Evolutionary conservation across 345 rosid species (phyloP).

Genomic region (Aquilaria malaccensis): DNA sequence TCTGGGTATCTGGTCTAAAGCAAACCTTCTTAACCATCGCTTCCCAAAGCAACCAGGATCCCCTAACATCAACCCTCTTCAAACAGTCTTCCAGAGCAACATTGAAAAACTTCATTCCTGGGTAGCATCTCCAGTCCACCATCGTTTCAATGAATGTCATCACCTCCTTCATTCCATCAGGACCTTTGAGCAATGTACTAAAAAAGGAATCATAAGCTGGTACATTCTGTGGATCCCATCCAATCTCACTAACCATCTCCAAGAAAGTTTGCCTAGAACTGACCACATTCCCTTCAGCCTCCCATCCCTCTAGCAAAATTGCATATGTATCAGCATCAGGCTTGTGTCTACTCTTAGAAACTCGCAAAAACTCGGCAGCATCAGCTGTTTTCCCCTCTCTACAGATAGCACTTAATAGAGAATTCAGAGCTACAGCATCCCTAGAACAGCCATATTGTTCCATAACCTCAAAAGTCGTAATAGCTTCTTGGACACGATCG

Average conservation of each 20-base stretch:
- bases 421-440: conserved; percentile 44
- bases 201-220: conserved; percentile 48
- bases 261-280: conserved; percentile 26
- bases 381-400: conserved; percentile 37
- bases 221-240: conserved; percentile 47
- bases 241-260: conserved; percentile 41
- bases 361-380: conserved; percentile 32
- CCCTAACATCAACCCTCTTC: conserved; percentile 22
- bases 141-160: conserved; percentile 24
- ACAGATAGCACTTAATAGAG: conserved; percentile 60
- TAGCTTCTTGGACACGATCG: conserved; percentile 31
- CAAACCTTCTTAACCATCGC: conserved; percentile 28
- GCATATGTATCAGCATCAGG: conserved; percentile 50
- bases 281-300: conserved; percentile 37
- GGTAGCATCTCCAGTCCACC: conserved; percentile 32
- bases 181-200: conserved; percentile 36
- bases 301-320: conserved; percentile 58
- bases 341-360: conserved; percentile 27
- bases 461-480: conserved; percentile 48
- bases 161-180: conserved; percentile 33
- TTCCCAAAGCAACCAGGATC: conserved; percentile 41
- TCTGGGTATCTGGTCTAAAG: conserved; percentile 33
- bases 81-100: conserved; percentile 27
- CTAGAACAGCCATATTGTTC: conserved; percentile 35
- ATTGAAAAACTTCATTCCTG: conserved; percentile 37